These are phyloP conservation scores for Lichtheimia ramosa DNA, from an alignment of 371 early-diverging fungal genomes.

Conservation along the genomic window DNA sequence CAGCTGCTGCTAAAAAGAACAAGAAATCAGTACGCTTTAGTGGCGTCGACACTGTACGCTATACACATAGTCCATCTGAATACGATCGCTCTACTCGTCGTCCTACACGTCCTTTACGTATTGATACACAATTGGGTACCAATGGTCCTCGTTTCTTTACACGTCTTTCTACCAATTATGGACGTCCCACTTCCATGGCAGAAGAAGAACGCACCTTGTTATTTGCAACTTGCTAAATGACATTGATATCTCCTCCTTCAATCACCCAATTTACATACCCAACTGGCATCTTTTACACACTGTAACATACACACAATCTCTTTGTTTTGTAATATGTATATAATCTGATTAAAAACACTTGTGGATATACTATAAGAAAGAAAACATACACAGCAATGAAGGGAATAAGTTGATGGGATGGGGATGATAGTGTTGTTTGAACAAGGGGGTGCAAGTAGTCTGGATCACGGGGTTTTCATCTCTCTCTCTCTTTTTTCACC, in stretches of 20 bases:
- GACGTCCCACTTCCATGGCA: constrained; percentile 3
- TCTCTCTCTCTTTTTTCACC: too few species aligned
- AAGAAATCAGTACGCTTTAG: constrained; percentile 17
- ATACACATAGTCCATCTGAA: constrained; percentile 15
- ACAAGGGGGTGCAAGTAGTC: too few species aligned
- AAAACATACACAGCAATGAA: not conserved
- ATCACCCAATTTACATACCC: not conserved
- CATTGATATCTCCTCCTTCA: not conserved
- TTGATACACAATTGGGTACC: constrained; percentile 13
- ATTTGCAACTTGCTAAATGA: not conserved
- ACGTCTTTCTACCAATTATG: constrained; percentile 18
- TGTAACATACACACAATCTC: not conserved
- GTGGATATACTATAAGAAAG: not conserved
- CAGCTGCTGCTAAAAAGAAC: constrained; percentile 3
- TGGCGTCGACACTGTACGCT: constrained; percentile 1
- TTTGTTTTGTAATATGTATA: not conserved
- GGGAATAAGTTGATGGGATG: not conserved
- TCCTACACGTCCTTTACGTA: constrained; percentile 9
- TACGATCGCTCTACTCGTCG: constrained; percentile 18
- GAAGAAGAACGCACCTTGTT: constrained; percentile 2
- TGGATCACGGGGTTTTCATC: too few species aligned
- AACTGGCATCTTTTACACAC: not conserved
- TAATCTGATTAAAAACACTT: not conserved
- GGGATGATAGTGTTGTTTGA: not conserved
- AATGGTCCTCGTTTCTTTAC: constrained; percentile 19